Conservation (phyloP, 2,329 filamentous ascomycete species). For the Ceratocystis variospora region DNA sequence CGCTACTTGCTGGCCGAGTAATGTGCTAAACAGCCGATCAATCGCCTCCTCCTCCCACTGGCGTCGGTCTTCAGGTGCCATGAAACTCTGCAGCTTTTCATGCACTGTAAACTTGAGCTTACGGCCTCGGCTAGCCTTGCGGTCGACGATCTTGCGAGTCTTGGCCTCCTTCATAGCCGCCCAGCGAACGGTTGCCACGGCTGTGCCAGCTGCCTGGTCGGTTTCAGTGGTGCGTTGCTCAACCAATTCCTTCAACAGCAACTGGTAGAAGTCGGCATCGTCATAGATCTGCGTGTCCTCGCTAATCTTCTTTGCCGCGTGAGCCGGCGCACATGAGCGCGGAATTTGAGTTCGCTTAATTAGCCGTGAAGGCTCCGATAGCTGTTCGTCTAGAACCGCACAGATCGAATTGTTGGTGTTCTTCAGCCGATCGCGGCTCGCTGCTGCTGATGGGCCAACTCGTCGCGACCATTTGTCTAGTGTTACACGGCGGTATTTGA, state of each 20-base stretch:
- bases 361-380: slow-evolving; percentile 52
- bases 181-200: slow-evolving; percentile 47
- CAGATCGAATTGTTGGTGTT: slow-evolving; percentile 42
- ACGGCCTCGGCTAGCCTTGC: slow-evolving; percentile 85
- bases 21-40: slow-evolving; percentile 60
- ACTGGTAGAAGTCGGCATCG: slow-evolving; percentile 87
- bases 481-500: slow-evolving; percentile 51
- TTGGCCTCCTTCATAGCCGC: slow-evolving; percentile 62
- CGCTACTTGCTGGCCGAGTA: slow-evolving; percentile 57
- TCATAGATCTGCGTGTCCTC: slow-evolving; percentile 63
- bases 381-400: slow-evolving; percentile 54
- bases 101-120: slow-evolving; percentile 92
- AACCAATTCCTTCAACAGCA: slow-evolving; percentile 82
- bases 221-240: slow-evolving; percentile 69
- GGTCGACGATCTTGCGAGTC: slow-evolving; percentile 72
- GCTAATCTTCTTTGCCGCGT: slow-evolving; percentile 43
- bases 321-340: slow-evolving; percentile 61
- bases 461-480: slow-evolving; percentile 87
- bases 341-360: slow-evolving; percentile 55
- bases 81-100: slow-evolving; percentile 95
- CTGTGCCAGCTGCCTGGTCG: slow-evolving; percentile 37
- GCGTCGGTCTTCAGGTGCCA: slow-evolving; percentile 76
- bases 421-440: slow-evolving; percentile 23
- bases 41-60: slow-evolving; percentile 69
- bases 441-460: slow-evolving; percentile 35